Evolutionary conservation across 495 filamentous ascomycete genomes (phyloP), one percentile per base, ranked within the genome.

Genomic region (Lophiostoma macrostomum): DNA sequence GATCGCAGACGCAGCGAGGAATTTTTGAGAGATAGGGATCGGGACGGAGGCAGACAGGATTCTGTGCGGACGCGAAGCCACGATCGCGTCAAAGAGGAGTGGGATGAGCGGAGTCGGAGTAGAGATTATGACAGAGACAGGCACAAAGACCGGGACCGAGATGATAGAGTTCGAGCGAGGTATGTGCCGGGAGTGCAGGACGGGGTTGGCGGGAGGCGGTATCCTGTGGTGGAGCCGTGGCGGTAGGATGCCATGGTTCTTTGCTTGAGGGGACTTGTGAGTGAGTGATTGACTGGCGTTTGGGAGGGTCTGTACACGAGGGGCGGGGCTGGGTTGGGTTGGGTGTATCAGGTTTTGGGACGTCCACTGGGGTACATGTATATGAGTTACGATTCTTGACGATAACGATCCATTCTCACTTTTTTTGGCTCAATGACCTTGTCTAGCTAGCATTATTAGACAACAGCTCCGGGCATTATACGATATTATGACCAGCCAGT

Each of bases 161-260:
- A 50, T 16, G 30, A 47, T 12, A 50, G 50, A 30, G 40, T 39
- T 22, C 24, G 44, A 24, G 29, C 41, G 50, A 32, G 65, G 24
- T 60, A 65, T 52, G 60, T 63, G 24, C 14, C 61, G 7, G 52
- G 59, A 7, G 50, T 56, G 29, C 52, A 49, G 31, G 55, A 46
- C 39, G 56, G 60, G 31, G 51, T 56, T 22, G 38, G 44, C 7
- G 50, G 51, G 14, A 27, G 60, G 29, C 25, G 52, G 14, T 56
- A 61, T 41, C 51, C 51, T 4, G 58, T 55, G 10, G 52, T 56
- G 13, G 45, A 61, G 41, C 13, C 52, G 24, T 61, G 52, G 50
- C 36, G 46, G 36, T 60, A 18, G 19, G 18, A 10, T n/a, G n/a
- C n/a, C n/a, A n/a, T n/a, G 6, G 25, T 3, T 3, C 29, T 8